These are phyloP conservation scores for Aspergillus bridgeri DNA, from an alignment of 495 filamentous ascomycete genomes.

Conservation along the genomic window DNA sequence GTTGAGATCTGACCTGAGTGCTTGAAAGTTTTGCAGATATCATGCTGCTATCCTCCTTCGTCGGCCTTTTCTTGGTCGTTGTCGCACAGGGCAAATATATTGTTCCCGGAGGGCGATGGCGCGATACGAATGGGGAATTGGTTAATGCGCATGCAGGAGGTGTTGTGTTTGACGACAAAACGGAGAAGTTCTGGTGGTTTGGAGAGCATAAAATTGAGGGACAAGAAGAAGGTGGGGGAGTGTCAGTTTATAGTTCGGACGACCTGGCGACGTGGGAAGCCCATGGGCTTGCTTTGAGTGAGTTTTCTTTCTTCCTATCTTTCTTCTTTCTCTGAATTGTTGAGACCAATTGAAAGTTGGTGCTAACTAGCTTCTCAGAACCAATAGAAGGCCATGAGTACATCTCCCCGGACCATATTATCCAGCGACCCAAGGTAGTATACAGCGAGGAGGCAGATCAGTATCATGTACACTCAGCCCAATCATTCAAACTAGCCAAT, in stretches of 20 bases:
- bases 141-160: constrained; percentile 24
- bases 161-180: constrained; percentile 20
- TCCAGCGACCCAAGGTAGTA: constrained; percentile 28
- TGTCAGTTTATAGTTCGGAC: constrained; percentile 26
- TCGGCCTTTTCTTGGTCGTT: neutral
- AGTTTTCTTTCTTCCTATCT: neutral
- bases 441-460: constrained; percentile 22
- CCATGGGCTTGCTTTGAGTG: constrained; percentile 23
- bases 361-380: constrained; percentile 3
- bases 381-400: constrained; percentile 23
- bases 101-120: constrained; percentile 25
- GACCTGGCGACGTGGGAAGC: constrained; percentile 22
- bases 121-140: constrained; percentile 20
- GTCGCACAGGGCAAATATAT: constrained; percentile 20
- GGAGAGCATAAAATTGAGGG: constrained; percentile 28
- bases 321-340: neutral
- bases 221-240: constrained; percentile 23
- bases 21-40: neutral
- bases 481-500: neutral
- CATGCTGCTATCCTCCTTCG: neutral
- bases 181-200: constrained; percentile 27
- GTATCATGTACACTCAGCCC: constrained; percentile 19
- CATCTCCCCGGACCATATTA: constrained; percentile 20
- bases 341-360: neutral
- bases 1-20: neutral